Evolutionary conservation across 768 basidiomycete species (phyloP).

Genomic region (Scleroderma citrinum): DNA sequence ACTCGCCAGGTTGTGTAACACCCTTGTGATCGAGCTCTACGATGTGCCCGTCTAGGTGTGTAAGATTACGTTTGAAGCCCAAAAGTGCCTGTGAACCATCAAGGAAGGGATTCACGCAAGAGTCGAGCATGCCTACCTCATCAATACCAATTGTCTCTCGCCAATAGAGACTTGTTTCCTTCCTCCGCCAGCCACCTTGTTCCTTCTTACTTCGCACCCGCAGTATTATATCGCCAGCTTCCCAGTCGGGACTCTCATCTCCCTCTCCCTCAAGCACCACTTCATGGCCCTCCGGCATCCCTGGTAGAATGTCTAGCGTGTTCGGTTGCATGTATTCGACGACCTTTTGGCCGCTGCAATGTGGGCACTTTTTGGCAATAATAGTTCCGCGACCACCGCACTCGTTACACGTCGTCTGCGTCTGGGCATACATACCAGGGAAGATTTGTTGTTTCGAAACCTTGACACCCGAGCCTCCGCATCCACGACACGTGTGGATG

Average conservation of each 20-base stretch:
- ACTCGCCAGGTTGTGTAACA: constrained; percentile 86
- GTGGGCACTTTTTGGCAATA: constrained; percentile 73
- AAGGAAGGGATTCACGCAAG: neutral
- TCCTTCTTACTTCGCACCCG: constrained; percentile 74
- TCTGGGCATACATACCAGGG: constrained; percentile 93
- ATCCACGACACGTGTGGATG: constrained; percentile 81
- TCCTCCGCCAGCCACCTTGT: constrained; percentile 79
- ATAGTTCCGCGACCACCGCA: constrained; percentile 81
- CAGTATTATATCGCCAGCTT: constrained; percentile 88
- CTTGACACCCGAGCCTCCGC: constrained; percentile 81
- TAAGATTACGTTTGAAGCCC: constrained; percentile 90
- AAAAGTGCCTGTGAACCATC: constrained; percentile 69
- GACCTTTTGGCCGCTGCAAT: constrained; percentile 79
- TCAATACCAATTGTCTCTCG: constrained; percentile 85
- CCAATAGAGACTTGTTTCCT: constrained; percentile 90
- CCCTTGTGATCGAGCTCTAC: constrained; percentile 65
- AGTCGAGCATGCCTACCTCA: constrained; percentile 45
- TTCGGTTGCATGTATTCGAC: constrained; percentile 75
- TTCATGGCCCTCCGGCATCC: constrained; percentile 91
- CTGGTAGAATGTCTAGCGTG: constrained; percentile 79
- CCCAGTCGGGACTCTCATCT: constrained; percentile 95
- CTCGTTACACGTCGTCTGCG: constrained; percentile 74
- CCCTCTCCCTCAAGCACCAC: constrained; percentile 94
- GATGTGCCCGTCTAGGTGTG: constrained; percentile 84
- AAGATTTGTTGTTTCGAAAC: constrained; percentile 87